These are phyloP conservation scores for Teratosphaeria epicoccoides DNA, from an alignment of 2,329 filamentous ascomycete genomes.

Conservation along the genomic window DNA sequence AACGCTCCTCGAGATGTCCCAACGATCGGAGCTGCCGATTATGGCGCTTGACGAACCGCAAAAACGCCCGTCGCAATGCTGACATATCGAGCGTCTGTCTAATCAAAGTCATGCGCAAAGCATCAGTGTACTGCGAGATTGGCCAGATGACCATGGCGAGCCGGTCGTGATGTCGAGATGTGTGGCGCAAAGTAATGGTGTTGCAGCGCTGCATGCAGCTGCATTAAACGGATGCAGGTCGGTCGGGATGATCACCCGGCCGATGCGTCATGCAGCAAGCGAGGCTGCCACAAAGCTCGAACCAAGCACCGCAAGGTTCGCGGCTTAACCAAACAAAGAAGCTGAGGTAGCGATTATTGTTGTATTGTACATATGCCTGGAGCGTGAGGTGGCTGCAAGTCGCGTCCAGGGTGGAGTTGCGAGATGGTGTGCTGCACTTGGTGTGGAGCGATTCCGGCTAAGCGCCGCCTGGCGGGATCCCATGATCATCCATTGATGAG, in stretches of 20 bases:
- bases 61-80: background rate
- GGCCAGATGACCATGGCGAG: background rate
- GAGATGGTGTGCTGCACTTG: background rate
- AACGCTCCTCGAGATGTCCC: no score
- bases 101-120: background rate
- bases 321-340: background rate
- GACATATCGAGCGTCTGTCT: background rate
- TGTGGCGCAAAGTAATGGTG: background rate
- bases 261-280: background rate
- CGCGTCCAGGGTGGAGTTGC: background rate
- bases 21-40: no score
- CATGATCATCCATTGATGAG: slow-evolving; percentile 1
- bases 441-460: background rate
- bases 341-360: background rate
- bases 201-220: no score
- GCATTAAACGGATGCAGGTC: background rate
- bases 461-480: background rate
- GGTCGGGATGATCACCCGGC: background rate
- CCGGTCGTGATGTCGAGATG: background rate
- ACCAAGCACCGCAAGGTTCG: background rate
- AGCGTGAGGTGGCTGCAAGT: background rate
- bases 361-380: background rate
- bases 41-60: no score
- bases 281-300: background rate
- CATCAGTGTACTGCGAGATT: background rate